Conservation (phyloP, 768 basidiomycete genomes). For the Termitomyces sp. region DNA sequence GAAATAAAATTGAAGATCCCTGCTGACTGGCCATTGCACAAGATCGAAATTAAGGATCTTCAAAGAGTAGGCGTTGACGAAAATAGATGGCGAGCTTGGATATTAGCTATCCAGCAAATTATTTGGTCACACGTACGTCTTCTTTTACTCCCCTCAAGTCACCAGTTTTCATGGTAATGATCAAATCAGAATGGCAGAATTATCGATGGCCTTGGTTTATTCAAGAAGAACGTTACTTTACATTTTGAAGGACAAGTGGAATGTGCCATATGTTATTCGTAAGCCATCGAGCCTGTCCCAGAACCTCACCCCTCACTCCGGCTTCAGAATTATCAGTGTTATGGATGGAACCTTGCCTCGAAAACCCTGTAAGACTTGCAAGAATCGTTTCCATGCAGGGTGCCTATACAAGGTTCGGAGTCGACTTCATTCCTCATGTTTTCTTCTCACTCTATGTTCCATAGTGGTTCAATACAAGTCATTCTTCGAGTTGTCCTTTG, state of each 20-base stretch:
- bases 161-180: neutral
- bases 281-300: conserved; percentile 18
- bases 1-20: conserved; percentile 88
- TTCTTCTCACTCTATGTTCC: neutral
- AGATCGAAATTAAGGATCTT: conserved; percentile 82
- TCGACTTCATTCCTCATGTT: neutral
- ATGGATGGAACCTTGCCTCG: conserved; percentile 84
- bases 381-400: conserved; percentile 87
- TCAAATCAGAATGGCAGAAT: conserved; percentile 75
- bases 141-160: neutral
- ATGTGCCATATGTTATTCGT: conserved; percentile 97
- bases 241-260: conserved; percentile 96
- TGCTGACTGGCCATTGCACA: conserved; percentile 82
- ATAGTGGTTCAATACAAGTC: conserved; percentile 86
- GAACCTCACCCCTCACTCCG: neutral
- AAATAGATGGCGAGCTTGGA: conserved; percentile 89
- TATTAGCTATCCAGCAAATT: conserved; percentile 86
- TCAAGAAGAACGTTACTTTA: conserved; percentile 89
- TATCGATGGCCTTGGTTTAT: conserved; percentile 79
- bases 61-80: conserved; percentile 85
- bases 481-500: conserved; percentile 86
- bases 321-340: conserved; percentile 76
- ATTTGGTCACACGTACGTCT: conserved; percentile 76
- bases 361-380: conserved; percentile 91
- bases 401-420: conserved; percentile 78